These are phyloP conservation scores for Aspergillus avenaceus DNA, from an alignment of 495 filamentous ascomycete genomes.

Conservation along the genomic window DNA sequence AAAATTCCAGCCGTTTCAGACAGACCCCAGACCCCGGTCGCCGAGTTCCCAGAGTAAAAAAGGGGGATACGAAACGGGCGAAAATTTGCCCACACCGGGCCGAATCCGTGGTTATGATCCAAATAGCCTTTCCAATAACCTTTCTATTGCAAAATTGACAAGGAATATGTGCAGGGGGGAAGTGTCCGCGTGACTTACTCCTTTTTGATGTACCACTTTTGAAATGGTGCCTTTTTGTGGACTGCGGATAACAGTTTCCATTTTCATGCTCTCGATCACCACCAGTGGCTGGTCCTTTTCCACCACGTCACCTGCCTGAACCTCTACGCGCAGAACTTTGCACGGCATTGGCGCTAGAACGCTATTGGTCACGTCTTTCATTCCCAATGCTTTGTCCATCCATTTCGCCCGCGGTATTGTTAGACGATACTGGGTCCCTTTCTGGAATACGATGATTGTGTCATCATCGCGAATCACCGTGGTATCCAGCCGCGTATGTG, in stretches of 20 bases:
- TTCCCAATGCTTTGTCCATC: conserved; percentile 80
- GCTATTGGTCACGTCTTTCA: conserved; percentile 76
- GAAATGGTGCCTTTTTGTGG: conserved; percentile 77
- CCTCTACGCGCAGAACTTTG: conserved; percentile 83
- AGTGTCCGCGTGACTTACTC: conserved; percentile 57
- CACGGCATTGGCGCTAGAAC: conserved; percentile 93
- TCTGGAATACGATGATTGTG: conserved; percentile 75
- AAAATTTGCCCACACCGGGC: neutral
- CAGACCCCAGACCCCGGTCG: conserved; percentile 2
- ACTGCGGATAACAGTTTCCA: conserved; percentile 95
- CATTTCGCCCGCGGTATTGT: conserved; percentile 64
- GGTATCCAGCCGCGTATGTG: conserved; percentile 73
- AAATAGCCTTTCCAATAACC: conserved; percentile 6
- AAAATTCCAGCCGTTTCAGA: neutral
- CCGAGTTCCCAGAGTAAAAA: neutral
- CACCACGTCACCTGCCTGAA: conserved; percentile 73
- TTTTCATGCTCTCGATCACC: conserved; percentile 99
- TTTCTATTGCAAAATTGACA: conserved; percentile 3
- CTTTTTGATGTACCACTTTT: conserved; percentile 78
- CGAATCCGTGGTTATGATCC: neutral
- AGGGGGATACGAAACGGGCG: neutral
- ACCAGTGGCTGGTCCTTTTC: conserved; percentile 84
- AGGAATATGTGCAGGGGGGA: conserved; percentile 6
- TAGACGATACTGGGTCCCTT: conserved; percentile 72
- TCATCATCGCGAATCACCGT: conserved; percentile 70